Evolutionary conservation across 805 yeast genomes (phyloP).

Genomic region (Candida stauntonica): DNA sequence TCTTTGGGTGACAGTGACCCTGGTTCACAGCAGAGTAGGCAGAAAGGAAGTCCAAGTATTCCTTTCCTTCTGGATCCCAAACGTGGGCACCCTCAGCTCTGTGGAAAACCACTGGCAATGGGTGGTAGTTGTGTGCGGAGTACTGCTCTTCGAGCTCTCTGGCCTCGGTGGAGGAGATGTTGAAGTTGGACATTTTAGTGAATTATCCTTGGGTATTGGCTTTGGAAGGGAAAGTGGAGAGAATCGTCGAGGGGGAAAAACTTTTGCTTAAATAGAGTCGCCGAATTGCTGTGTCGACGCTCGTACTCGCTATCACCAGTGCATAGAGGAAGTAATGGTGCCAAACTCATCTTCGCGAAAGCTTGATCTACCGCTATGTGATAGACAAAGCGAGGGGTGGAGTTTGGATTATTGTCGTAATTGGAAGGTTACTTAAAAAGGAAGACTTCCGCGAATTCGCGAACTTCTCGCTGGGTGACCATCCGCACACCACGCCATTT

Average conservation of each 20-base stretch:
- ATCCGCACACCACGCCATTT: too few relatives aligned
- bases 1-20: conserved; percentile 96
- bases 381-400: conserved; percentile 23
- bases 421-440: too few relatives aligned
- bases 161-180: conserved; percentile 62
- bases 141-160: conserved; percentile 65
- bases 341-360: conserved; percentile 5
- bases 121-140: conserved; percentile 97
- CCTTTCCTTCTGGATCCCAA: conserved; percentile 97
- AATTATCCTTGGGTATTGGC: too few relatives aligned
- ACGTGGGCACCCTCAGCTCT: conserved; percentile 88
- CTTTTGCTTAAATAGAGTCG: neutral
- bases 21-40: conserved; percentile 98
- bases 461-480: too few relatives aligned
- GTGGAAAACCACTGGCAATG: conserved; percentile 89
- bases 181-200: conserved; percentile 33
- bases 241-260: neutral
- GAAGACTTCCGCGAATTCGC: too few relatives aligned
- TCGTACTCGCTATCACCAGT: conserved; percentile 24
- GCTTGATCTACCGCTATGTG: conserved; percentile 21
- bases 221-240: neutral
- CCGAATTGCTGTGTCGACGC: conserved; percentile 5
- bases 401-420: neutral
- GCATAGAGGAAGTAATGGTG: conserved; percentile 21
- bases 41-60: conserved; percentile 85